phyloP scores from a whole-genome alignment of 1,284 basidiomycete genomes.

The Leccinum insigne region DNA sequence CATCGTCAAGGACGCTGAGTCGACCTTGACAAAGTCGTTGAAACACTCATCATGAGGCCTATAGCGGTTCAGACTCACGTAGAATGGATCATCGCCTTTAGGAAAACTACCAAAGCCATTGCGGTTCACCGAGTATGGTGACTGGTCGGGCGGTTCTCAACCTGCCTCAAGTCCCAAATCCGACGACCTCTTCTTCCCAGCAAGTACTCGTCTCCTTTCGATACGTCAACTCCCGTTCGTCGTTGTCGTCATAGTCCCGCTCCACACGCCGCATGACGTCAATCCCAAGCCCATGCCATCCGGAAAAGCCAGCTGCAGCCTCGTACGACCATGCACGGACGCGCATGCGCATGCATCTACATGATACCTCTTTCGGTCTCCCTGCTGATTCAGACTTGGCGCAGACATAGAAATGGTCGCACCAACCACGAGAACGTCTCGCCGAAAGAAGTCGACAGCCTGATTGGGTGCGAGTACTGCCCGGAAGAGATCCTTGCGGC shows the following conservation, averaged over 20 bases:
- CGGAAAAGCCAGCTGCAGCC: slow-evolving; percentile 29
- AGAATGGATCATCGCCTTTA: slow-evolving; percentile 35
- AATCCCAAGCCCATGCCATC: slow-evolving; percentile 28
- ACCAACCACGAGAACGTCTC: slow-evolving; percentile 17
- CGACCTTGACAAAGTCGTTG: slow-evolving; percentile 12
- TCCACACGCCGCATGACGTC: slow-evolving; percentile 8
- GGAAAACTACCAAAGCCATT: slow-evolving; percentile 19
- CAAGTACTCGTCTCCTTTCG: not conserved
- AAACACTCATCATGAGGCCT: slow-evolving; percentile 6
- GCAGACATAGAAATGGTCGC: slow-evolving; percentile 4
- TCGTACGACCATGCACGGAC: slow-evolving; percentile 22
- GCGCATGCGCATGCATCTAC: not conserved
- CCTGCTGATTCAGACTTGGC: not conserved
- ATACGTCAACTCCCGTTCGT: not conserved
- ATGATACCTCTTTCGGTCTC: not conserved
- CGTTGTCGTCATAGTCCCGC: not conserved
- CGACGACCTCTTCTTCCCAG: no score
- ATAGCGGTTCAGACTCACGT: slow-evolving; percentile 20
- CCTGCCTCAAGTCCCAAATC: no score
- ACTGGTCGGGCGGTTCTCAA: slow-evolving; percentile 16
- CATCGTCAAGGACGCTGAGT: slow-evolving; percentile 5
- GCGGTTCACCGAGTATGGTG: slow-evolving; percentile 23
- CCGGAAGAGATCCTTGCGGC: slow-evolving; percentile 30
- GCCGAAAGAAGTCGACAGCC: slow-evolving; percentile 30
- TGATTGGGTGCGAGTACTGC: slow-evolving; percentile 19